Evolutionary conservation across 805 yeast species (phyloP), one percentile per base, ranked within the genome.

Genomic region (Phaffomyces opuntiae): DNA sequence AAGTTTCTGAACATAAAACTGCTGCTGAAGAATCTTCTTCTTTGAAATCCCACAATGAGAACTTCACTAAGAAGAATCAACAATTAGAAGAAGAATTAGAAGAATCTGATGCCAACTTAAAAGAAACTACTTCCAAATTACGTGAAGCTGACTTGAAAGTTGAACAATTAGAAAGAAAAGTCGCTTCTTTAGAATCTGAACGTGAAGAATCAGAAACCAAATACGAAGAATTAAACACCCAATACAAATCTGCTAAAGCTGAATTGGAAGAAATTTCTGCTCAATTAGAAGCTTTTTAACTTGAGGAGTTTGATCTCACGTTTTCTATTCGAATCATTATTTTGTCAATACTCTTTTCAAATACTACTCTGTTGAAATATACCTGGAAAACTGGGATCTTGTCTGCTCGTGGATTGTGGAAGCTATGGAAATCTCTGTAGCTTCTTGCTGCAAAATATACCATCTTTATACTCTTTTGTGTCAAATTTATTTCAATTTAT

Each of bases 251-350:
- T 55, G 91, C 96, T 54, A 85, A 87, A 77, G 80, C 86, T 56
- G 99, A 93, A 72, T 79, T 93, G 73, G 98, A 93, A 60, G 96
- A 90, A 73, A 90, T 93, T 73, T 83, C 89, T 67, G 88, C 89
- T 66, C 96, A 95, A 74, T 83, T 93, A 70, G 98, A 93, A 72
- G 57, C 60, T 27, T 51, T 59, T 54, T 59, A 58, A 57, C 53
- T 59, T 12, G 32, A 17, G 6, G 40, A 31, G 7, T 31, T 40
- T 7, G 38, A 36, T 36, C 13, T 32, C 14, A 27, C 21, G n/a
- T 40, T 40, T 33, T 37, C 24, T 17, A 2, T 40, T 13, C 17
- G 27, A 19, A 31, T 40, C 14, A 26, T 40, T 31, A 29, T 45
- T 17, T 3, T 45, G 16, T 40, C 44, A 11, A 16, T 45, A 24